Base-by-base conservation (phyloP, 2,329 filamentous ascomycete species). In the Magnaporthiopsis poae region DNA sequence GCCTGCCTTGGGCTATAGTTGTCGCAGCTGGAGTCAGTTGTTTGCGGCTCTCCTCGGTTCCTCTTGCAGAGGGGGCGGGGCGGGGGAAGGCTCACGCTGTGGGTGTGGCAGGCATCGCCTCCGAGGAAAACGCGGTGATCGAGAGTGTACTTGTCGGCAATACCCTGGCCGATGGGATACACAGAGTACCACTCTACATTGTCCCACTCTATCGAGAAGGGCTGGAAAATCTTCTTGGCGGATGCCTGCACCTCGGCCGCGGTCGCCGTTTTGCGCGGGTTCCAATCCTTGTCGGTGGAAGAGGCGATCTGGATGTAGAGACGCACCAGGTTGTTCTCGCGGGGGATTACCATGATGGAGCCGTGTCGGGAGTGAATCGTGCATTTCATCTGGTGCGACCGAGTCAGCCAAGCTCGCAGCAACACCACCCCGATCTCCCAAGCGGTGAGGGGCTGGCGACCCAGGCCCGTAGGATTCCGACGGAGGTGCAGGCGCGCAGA, bases 51-150 rank as follows among this genome's bases (percentile, higher is more conserved):
- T 29, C 56, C 2, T 36, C 15, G 4, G 12, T 27, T 33, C 11
- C 15, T 31, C 31, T 59, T 25, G 3, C 25, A 35, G 15, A 52
- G 27, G 36, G n/a, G 8, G 36, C 15, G 2, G 12, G 31, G 31
- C 31, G 31, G 31, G 31, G 31, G 31, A 31, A 31, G 7, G 77
- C 85, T 79, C 78, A 87, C 86, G 70, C 88, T 90, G 72, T 91
- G 90, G 0, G 89, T 92, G 75, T 92, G 90, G 70, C 88, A 91
- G n/a, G 89, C 88, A 76, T 92, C 90, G 59, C 90, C 90, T 15
- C 87, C 88, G 35, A 92, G 81, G 73, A 92, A 92, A 1, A 92
- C 87, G 65, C 89, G 82, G 69, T 89, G 82, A 68, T 90, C 84
- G 64, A 88, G 76, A 0, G 88, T 89, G 71, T 89, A 89, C 25